Base-by-base conservation (phyloP, 768 basidiomycete species). In the Galerina marginata region DNA sequence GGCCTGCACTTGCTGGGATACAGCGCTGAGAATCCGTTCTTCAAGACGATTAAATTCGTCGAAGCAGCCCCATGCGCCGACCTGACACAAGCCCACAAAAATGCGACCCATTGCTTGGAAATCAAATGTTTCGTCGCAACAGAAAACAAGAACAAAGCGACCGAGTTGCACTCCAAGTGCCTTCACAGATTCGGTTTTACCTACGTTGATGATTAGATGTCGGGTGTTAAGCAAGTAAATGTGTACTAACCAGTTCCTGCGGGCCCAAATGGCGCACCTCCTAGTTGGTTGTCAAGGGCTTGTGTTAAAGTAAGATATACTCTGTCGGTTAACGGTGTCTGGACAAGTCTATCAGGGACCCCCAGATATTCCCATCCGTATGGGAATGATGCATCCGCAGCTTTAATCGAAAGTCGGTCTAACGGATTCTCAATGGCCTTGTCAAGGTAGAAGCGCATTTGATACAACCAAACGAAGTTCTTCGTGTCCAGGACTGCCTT, bases 101-200 rank as follows among this genome's bases (percentile, higher is more conserved):
- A 99, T 99, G 63, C 97, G 92, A 63, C 97, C 97, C 97, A 99
- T 99, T 1, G 97, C 97, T 73, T 99, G 96, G 82, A 99, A 99
- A 75, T 99, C 97, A 75, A 99, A 99, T 0, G 93, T 97, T 74
- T 99, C 97, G 75, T 99, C 97, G 70, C 97, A 99, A 72, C 97
- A 99, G 79, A 99, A 99, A n/a, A 99, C 97, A 49, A 99, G 83
- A n/a, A 99, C 97, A 69, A 99, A 99, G 39, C 97, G 89, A 42
- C 97, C 97, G 5, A 99, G 87, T 68, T 97, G 96, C 2, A 98
- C 94, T 51, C 97, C 97, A 20, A 99, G 87, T 2, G 97, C 96
- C 75, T 99, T 99, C 72, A 99, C 97, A 1, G 97, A 99, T 76
- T 99, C 97, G 0, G 97, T 99, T 80, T 99, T 99, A 33, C 96